Base-by-base conservation (phyloP, 345 rosid species). In the Eucalyptus polyanthemos region DNA sequence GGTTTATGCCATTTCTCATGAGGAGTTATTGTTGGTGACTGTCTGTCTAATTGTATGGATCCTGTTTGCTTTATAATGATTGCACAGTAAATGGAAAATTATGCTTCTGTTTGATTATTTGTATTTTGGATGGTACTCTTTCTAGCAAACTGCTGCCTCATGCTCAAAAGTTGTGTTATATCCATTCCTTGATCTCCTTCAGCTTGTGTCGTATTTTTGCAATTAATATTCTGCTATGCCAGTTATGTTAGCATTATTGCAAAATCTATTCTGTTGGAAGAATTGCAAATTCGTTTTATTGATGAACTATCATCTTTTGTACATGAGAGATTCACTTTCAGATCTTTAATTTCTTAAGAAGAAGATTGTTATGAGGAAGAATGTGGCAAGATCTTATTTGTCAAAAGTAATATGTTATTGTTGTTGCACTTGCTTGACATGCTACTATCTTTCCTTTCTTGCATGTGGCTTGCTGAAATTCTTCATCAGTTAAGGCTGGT, bases 401-500 rank as follows among this genome's bases (percentile, higher is more conserved):
- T 76, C 88, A 31, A 31, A 53, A 40, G 67, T 53, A 53, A 54
- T 49, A 16, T 34, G 87, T 88, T 45, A 51, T 49, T 51, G 24
- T 17, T 54, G 51, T n/a, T 54, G 81, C 54, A 29, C 51, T 88
- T 88, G 25, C 83, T 62, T 40, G 53, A 88, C 81, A 25, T 88
- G 80, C 44, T 62, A 53, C 53, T 81, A 45, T 83, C 45, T 88
- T 62, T 37, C 53, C 42, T n/a, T 21, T 50, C 50, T 40, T 47
- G 87, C 87, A 86, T 19, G 51, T 89, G 88, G 88, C 89, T 14
- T 89, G 83, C 67, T 91, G 60, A 89, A 58, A 88, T 50, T 86
- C 87, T 37, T 89, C 88, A 90, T 88, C 94, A 97, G 99, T 93
- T 95, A 89, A 93, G 92, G 88, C 87, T 95, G 93, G 98, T 97